Percentiles rank a stretch among this genome's conserved stretches.
Evolutionary conservation across 345 rosid species (phyloP).

Genomic region (Syzygium jambos): DNA sequence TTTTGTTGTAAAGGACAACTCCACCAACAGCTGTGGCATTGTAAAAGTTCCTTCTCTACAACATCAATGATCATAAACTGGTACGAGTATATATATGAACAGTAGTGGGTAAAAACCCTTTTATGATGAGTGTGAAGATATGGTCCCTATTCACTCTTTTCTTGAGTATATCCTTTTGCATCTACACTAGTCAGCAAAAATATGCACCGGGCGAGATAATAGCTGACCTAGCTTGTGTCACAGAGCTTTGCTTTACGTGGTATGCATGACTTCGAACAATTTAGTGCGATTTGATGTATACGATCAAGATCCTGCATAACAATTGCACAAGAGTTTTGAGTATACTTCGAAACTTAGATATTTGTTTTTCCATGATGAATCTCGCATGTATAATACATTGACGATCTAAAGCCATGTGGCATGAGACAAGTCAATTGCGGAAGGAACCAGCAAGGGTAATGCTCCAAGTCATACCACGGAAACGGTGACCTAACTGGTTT

Average conservation of each 20-base stretch:
- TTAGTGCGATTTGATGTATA: background rate
- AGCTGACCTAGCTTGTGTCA: background rate
- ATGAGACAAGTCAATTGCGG: too few species aligned
- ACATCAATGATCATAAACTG: background rate
- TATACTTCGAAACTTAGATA: background rate
- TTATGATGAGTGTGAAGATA: background rate
- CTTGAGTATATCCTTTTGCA: background rate
- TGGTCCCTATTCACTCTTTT: background rate
- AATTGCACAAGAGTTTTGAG: background rate
- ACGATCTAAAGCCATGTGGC: too few species aligned
- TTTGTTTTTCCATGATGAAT: background rate
- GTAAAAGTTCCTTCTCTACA: background rate
- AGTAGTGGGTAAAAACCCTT: background rate
- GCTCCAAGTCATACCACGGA: too few species aligned
- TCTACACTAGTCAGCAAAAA: background rate
- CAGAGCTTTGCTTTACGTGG: background rate
- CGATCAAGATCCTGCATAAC: background rate
- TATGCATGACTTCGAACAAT: background rate
- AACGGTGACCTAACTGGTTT: background rate
- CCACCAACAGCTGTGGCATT: background rate
- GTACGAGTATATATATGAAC: background rate
- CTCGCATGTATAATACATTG: background rate
- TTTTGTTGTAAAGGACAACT: background rate
- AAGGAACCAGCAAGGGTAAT: too few species aligned
- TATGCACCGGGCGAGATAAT: background rate